Base-by-base conservation (phyloP, 2,329 filamentous ascomycete genomes). In the Iodosphaeria phyllophila region DNA sequence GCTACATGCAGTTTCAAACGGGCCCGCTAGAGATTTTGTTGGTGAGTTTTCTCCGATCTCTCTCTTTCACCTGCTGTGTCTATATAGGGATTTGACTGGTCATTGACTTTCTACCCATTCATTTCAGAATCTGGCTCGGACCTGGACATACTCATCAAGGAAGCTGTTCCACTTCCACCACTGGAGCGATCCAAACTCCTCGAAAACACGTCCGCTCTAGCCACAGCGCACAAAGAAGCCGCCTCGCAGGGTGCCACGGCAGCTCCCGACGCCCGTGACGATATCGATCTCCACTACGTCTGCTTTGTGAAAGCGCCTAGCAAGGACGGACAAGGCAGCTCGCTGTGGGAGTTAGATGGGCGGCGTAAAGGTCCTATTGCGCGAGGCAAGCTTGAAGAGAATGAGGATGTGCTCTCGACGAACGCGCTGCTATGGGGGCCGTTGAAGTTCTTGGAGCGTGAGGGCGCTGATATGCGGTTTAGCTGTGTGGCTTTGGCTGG, bases 271-370 rank as follows among this genome's bases (percentile, higher is more conserved):
- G 80, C 82, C 6, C 64, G 71, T n/a, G 77, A 79, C 39, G 66
- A 75, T 36, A 62, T 92, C n/a, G 86, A 93, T 43, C 58, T 93
- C 38, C 89, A 98, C 55, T 95, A 92, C 46, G 86, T 95, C 23
- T 89, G 80, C 43, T 98, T 95, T 50, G 77, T 89, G 26, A 89
- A 84, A 56, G n/a, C n/a, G n/a, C n/a, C n/a, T n/a, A 58, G 58
- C 16, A 52, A 51, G 25, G 70, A 77, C 45, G 74, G 74, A 28
- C n/a, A n/a, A n/a, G n/a, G n/a, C n/a, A n/a, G n/a, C n/a, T 64
- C 46, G 8, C 40, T 70, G 18, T 70, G 64, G 62, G 65, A 71
- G 52, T 54, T 71, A 8, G 65, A 71, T 36, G 65, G 65, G 3
- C 50, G 64, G 25, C 43, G 60, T 28, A 69, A 66, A 46, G 66